Base-by-base conservation (phyloP, 2,329 filamentous ascomycete species). In the Orbilia oligospora region DNA sequence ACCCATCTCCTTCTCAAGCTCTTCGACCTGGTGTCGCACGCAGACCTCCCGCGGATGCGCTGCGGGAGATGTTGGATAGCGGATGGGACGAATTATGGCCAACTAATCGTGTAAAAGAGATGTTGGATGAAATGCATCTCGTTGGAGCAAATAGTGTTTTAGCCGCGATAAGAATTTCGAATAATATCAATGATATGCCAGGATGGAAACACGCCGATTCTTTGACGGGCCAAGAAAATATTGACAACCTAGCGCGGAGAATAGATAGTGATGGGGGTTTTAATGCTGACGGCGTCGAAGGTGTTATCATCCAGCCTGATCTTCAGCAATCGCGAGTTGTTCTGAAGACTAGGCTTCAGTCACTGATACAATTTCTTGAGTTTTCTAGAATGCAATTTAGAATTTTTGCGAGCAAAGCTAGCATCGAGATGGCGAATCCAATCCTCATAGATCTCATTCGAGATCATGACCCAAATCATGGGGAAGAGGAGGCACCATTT, bases 81-180 rank as follows among this genome's bases (percentile, higher is more conserved):
- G 33, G 55, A 9, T 58, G 30, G 55, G 55, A 41, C 16, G 9
- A 41, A n/a, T 10, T 58, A 27, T 58, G 55, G 55, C 55, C 55
- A 24, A 16, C 5, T 6, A 9, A 14, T 14, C 16, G 24, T 8
- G 10, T 22, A 1, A 20, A 30, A 41, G 22, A 41, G 1, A 2
- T 22, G 3, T 5, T 58, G n/a, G 12, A 38, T 20, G 5, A 24
- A 9, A 58, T 41, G 9, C 30, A 58, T 3, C n/a, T 22, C 9
- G 5, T 24, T 8, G 33, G 8, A 30, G 27, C 3, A 6, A 30
- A 30, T 3, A 30, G 27, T 30, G 27, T 6, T 30, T 30, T 6
- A 30, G 3, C 6, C 6, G 27, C 27, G 3, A 3, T 6, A 6
- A 30, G 27, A 30, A 30, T 30, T 30, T 3, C 27, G 27, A 6